Conservation (phyloP, 179 eudicot genomes). For the Spergularia azorica region DNA sequence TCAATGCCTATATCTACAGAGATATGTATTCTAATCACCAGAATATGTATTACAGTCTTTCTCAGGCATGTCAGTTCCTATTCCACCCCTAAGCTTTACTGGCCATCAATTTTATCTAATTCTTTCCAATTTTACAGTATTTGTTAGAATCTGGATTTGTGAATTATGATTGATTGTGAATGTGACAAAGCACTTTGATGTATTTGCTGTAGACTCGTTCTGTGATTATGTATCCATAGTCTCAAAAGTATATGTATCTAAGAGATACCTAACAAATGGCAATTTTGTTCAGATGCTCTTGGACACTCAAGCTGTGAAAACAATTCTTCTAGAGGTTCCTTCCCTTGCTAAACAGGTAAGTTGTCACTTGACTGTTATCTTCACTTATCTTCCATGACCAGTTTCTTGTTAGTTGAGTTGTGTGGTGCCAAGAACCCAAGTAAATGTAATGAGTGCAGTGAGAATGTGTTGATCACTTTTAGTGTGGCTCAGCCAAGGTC, state of each 20-base stretch:
- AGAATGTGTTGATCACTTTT: background rate
- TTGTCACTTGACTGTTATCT: background rate
- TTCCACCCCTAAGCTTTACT: background rate
- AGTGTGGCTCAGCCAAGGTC: background rate
- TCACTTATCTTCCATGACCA: background rate
- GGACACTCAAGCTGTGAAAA: slow-evolving; percentile 98
- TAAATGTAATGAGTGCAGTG: too few species aligned
- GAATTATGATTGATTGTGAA: background rate
- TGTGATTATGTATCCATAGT: background rate
- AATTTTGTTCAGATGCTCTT: slow-evolving; percentile 73
- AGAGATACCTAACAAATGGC: background rate
- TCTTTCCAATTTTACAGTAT: too few species aligned
- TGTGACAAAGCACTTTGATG: background rate
- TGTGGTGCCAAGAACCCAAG: background rate
- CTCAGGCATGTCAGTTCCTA: background rate
- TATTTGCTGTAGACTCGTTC: background rate
- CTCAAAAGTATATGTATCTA: background rate
- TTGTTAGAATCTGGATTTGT: background rate
- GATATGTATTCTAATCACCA: background rate
- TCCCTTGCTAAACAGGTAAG: slow-evolving; percentile 91
- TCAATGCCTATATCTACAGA: background rate
- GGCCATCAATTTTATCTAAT: background rate
- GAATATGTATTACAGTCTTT: background rate
- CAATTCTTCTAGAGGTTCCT: slow-evolving; percentile 94
- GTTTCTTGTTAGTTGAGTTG: background rate